phyloP scores from a whole-genome alignment of 352 stramenopile genomes.

The Peronospora farinosa region DNA sequence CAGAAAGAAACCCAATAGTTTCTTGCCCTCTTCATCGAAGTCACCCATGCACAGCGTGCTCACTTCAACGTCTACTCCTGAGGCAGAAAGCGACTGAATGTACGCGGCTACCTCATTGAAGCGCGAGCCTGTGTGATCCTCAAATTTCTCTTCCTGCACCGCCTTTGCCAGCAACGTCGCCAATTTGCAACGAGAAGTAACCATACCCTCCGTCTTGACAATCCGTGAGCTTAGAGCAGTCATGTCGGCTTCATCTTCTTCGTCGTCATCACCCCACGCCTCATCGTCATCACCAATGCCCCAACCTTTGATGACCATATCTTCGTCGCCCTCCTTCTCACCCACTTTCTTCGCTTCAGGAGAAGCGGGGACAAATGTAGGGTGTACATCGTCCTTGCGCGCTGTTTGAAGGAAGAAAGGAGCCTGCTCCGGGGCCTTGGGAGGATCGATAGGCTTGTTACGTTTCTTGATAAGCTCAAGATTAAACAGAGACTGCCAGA shows the following conservation, averaged over 20 bases:
- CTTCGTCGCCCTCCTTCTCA: conserved; percentile 24
- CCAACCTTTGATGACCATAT: conserved; percentile 58
- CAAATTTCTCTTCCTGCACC: conserved; percentile 19
- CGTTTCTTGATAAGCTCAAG: conserved; percentile 93
- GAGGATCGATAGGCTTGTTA: conserved; percentile 93
- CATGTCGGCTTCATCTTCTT: conserved; percentile 22
- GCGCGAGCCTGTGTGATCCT: conserved; percentile 18
- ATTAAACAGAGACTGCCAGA: conserved; percentile 89
- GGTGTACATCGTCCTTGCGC: conserved; percentile 70
- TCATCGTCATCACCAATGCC: conserved; percentile 54
- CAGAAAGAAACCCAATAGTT: conserved; percentile 55
- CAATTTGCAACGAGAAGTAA: conserved; percentile 69
- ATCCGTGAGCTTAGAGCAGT: conserved; percentile 48
- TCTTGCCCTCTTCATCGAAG: conserved; percentile 71
- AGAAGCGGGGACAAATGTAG: conserved; percentile 59
- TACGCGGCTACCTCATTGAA: conserved; percentile 50
- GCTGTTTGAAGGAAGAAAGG: conserved; percentile 94
- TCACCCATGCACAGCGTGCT: conserved; percentile 80
- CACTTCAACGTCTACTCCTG: conserved; percentile 72
- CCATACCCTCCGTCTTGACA: conserved; percentile 59
- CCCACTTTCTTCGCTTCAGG: conserved; percentile 23
- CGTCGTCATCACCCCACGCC: conserved; percentile 53
- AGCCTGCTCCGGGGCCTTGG: conserved; percentile 90
- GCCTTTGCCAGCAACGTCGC: conserved; percentile 45
- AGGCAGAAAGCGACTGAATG: conserved; percentile 69